phyloP scores from a whole-genome alignment of 176 grass and related monocot genomes.

The Carex parvula region DNA sequence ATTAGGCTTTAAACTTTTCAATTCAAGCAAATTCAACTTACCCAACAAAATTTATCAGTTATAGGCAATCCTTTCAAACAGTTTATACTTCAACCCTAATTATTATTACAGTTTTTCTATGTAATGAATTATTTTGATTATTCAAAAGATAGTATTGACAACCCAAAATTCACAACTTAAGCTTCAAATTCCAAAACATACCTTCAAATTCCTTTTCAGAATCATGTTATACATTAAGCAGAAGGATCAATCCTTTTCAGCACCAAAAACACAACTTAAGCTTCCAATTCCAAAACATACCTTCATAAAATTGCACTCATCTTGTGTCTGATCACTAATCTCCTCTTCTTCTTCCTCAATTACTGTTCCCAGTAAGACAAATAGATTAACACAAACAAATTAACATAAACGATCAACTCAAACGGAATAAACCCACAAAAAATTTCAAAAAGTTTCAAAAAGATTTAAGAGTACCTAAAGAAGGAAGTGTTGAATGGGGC shows the following conservation, averaged over 20 bases:
- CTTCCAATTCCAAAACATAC: slow-evolving; percentile 3
- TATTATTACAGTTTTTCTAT: background rate
- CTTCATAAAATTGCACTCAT: slow-evolving; percentile 8
- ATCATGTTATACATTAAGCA: background rate
- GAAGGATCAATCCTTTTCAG: background rate
- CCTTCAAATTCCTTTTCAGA: too few species aligned
- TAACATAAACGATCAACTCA: background rate
- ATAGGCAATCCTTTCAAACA: background rate
- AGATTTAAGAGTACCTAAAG: background rate
- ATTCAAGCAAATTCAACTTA: background rate
- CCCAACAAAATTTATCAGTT: background rate
- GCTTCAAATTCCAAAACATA: too few species aligned
- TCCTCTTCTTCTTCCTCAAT: background rate
- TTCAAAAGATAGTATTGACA: background rate
- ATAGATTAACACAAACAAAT: slow-evolving; percentile 3
- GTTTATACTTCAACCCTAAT: background rate
- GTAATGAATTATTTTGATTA: background rate
- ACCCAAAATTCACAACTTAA: background rate
- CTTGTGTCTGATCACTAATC: slow-evolving; percentile 19
- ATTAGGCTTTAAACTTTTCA: background rate
- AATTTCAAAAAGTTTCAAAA: background rate
- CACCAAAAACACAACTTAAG: slow-evolving; percentile 7
- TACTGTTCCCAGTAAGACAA: slow-evolving; percentile 5
- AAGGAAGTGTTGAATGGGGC: slow-evolving; percentile 27
- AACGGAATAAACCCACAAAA: slow-evolving; percentile 4